Evolutionary conservation across 768 basidiomycete genomes (phyloP).

Genomic region (Coprinopsis cinerea): DNA sequence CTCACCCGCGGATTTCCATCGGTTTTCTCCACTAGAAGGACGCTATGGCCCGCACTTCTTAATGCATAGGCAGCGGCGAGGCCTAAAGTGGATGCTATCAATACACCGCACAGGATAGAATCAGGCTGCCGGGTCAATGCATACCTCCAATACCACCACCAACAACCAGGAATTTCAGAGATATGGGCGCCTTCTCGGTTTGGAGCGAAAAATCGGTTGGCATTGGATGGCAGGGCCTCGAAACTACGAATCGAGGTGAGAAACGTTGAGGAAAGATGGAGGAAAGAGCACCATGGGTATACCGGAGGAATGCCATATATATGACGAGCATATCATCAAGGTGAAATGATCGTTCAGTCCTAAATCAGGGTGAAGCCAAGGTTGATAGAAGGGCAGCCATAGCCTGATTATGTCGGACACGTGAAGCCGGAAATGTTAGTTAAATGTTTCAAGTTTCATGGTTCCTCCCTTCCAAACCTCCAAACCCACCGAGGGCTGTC

Average conservation of each 20-base stretch:
- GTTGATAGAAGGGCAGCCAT: neutral
- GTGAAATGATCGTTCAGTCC: neutral
- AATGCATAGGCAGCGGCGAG: slow-evolving; percentile 51
- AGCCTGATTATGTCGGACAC: too few species aligned
- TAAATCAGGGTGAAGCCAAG: neutral
- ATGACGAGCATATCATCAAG: neutral
- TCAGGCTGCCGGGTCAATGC: too few species aligned
- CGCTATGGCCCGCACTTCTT: slow-evolving; percentile 51
- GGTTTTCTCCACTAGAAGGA: slow-evolving; percentile 49
- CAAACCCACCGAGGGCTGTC: too few species aligned
- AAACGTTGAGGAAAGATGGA: neutral
- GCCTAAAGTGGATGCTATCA: slow-evolving; percentile 26
- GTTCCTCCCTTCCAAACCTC: too few species aligned
- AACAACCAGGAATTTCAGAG: slow-evolving; percentile 33
- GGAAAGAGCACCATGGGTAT: neutral
- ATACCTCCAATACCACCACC: slow-evolving; percentile 42
- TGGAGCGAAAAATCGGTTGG: slow-evolving; percentile 20
- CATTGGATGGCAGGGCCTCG: slow-evolving; percentile 15
- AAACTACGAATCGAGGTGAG: neutral
- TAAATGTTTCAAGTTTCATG: neutral
- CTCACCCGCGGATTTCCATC: slow-evolving; percentile 37
- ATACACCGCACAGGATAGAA: too few species aligned
- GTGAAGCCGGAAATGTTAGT: neutral
- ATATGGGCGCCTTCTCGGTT: slow-evolving; percentile 20
- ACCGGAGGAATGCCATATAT: neutral